phyloP scores from a whole-genome alignment of 768 basidiomycete genomes.

The Mycena galericulata region DNA sequence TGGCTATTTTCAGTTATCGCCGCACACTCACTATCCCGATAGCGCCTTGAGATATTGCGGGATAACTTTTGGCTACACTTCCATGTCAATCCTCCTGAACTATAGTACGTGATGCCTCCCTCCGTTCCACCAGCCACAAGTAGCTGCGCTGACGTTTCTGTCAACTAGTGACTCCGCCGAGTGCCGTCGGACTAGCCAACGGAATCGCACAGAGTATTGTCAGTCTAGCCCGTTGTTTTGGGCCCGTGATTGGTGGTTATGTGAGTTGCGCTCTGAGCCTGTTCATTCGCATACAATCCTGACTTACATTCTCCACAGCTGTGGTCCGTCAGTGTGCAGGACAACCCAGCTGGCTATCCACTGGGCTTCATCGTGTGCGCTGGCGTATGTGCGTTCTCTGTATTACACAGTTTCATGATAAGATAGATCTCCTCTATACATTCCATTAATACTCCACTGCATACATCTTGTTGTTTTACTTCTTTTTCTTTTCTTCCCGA shows the following conservation, averaged over 20 bases:
- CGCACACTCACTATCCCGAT: constrained; percentile 25
- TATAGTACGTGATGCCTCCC: constrained; percentile 65
- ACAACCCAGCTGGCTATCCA: constrained; percentile 78
- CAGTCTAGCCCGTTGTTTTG: constrained; percentile 91
- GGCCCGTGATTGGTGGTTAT: constrained; percentile 87
- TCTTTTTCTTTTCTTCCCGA: not conserved
- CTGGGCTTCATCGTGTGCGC: constrained; percentile 80
- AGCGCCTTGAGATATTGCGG: constrained; percentile 90
- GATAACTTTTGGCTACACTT: constrained; percentile 89
- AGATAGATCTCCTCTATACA: constrained; percentile 52
- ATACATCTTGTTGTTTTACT: not conserved
- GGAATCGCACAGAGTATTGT: constrained; percentile 97
- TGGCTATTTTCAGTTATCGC: not conserved
- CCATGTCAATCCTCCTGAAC: constrained; percentile 88
- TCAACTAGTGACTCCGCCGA: constrained; percentile 86
- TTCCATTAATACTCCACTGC: constrained; percentile 3
- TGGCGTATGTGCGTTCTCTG: constrained; percentile 67
- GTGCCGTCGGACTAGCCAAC: constrained; percentile 91
- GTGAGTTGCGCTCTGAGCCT: constrained; percentile 55
- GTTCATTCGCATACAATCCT: constrained; percentile 13
- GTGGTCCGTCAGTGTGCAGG: constrained; percentile 79
- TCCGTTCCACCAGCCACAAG: constrained; percentile 1
- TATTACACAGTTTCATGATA: constrained; percentile 82
- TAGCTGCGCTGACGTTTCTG: constrained; percentile 29
- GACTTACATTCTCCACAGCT: constrained; percentile 54